Evolutionary conservation across 306 rosid species (phyloP).

Genomic region (Prunus campanulata): DNA sequence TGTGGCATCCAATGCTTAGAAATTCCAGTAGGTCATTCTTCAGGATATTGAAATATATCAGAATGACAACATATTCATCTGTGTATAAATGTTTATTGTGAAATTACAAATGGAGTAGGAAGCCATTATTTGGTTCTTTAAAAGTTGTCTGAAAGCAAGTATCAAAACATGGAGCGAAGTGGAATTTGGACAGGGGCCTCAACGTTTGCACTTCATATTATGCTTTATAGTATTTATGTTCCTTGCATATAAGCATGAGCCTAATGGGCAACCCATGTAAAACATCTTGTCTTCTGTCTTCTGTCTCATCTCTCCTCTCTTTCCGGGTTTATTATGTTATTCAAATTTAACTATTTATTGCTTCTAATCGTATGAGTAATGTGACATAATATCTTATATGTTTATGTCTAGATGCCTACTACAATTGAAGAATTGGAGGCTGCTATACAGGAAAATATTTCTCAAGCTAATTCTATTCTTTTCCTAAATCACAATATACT

Average conservation of each 20-base stretch:
- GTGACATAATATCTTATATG: background rate
- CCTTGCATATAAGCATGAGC: no score
- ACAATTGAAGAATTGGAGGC: conserved; percentile 88
- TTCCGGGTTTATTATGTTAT: background rate
- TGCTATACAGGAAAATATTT: conserved; percentile 73
- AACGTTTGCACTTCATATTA: background rate
- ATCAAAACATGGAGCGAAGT: background rate
- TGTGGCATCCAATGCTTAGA: no score
- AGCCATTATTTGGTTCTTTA: background rate
- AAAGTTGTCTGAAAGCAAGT: background rate
- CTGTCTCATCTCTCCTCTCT: background rate
- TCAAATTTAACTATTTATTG: background rate
- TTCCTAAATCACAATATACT: conserved; percentile 69
- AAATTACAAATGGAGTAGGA: background rate
- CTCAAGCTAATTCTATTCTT: conserved; percentile 82
- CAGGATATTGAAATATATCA: background rate
- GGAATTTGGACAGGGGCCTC: background rate
- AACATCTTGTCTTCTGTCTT: no score
- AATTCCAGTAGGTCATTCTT: no score
- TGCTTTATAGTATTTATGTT: background rate
- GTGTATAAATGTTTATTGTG: background rate
- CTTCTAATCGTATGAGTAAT: background rate
- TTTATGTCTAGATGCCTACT: conserved; percentile 73
- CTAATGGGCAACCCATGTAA: no score
- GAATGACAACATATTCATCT: no score